Conservation (phyloP, 1,284 basidiomycete genomes). For the Malassezia furfur region DNA sequence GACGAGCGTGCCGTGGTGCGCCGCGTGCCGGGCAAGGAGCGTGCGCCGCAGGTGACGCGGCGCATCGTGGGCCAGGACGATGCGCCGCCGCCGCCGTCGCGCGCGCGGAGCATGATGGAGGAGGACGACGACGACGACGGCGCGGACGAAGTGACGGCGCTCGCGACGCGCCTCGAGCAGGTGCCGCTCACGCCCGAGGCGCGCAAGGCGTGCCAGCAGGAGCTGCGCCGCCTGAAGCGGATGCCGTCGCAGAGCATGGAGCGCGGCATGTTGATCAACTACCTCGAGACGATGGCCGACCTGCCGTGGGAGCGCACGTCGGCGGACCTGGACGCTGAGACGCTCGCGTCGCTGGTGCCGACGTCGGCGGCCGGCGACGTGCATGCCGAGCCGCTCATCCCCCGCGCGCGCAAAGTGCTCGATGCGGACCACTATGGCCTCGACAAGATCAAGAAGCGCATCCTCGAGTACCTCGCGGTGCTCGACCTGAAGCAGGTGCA, state of each 20-base stretch:
- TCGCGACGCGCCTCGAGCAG: conserved; percentile 31
- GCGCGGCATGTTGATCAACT: conserved; percentile 46
- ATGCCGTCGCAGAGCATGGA: conserved; percentile 46
- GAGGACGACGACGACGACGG: conserved; percentile 28
- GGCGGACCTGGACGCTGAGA: conserved; percentile 21
- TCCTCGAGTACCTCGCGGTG: conserved; percentile 51
- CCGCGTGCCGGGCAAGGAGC: neutral
- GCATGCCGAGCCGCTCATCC: conserved; percentile 34
- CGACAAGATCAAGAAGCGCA: conserved; percentile 51
- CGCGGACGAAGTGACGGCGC: conserved; percentile 39
- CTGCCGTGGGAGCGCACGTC: conserved; percentile 46
- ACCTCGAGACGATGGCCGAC: conserved; percentile 48
- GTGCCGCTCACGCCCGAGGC: conserved; percentile 38
- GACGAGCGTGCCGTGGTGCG: neutral
- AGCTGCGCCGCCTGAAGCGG: conserved; percentile 42
- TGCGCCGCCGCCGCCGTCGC: conserved; percentile 9
- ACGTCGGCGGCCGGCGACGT: conserved; percentile 1
- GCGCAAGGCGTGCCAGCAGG: conserved; percentile 41
- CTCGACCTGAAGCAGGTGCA: conserved; percentile 49
- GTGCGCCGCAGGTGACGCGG: neutral
- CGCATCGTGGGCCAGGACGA: conserved; percentile 28
- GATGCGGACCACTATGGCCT: conserved; percentile 51
- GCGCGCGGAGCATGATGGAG: conserved; percentile 7
- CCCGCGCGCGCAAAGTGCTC: conserved; percentile 42
- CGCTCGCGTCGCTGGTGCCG: conserved; percentile 11